Base-by-base conservation (phyloP, 2,329 filamentous ascomycete genomes). In the Purpureocillium takamizusanense region DNA sequence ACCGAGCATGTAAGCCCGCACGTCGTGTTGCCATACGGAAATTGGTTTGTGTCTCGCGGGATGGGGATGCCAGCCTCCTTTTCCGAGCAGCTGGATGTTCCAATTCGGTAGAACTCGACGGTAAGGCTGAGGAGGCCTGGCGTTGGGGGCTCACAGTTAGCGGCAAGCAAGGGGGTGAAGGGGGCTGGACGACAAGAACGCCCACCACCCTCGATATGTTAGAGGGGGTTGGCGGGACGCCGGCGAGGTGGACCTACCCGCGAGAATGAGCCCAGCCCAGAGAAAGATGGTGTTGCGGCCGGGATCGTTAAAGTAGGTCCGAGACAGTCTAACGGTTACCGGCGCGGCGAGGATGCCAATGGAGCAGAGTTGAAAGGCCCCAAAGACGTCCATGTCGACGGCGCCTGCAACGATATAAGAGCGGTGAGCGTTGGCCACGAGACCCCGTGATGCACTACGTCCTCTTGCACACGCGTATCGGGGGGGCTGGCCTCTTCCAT, bases 371-470 rank as follows among this genome's bases (percentile, higher is more conserved):
- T 84, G 80, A 44, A 83, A 81, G 8, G 78, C 77, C 2, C 80
- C 80, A 40, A 73, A 84, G 4, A 83, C 63, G 46, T 84, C 80
- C 70, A 84, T 74, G 48, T 83, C 79, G 12, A 82, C 69, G 12
- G 74, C 78, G 37, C 62, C 78, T 81, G 40, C 17, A 42, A 1
- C 10, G n/a, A 25, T 6, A 25, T 10, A 25, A 18, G 15, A 30
- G 27, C 40, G 34, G 29, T 36, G 15, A 43, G 31, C n/a, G 21
- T 6, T 10, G 21, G 21, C 21, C 21, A 25, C 21, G 21, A 25
- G 21, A 6, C n/a, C 13, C 12, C 30, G 15, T 31, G n/a, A 12
- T 13, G 25, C 13, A 13, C 10, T 12, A 1, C 8, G 10, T 25
- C 21, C 21, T n/a, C 5, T 25, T 5, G 21, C 21, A 25, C 10